Percentiles rank a stretch among this genome's conserved stretches.
Conservation (phyloP, 495 filamentous ascomycete genomes). For the Daldinia vernicosa region DNA sequence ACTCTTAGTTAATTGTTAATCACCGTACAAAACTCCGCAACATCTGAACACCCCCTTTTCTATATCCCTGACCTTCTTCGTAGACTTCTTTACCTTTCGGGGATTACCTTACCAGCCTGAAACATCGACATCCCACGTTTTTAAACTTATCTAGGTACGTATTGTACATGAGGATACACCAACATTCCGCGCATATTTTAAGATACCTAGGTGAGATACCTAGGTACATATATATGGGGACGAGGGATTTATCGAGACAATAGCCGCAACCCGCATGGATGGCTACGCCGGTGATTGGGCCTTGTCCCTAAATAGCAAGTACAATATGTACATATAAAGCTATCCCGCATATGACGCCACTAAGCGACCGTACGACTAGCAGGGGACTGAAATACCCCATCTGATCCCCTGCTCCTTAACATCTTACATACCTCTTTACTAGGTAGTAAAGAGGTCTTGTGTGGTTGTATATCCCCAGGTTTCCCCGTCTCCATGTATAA, state of each 20-base stretch:
- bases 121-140: conserved; percentile 41
- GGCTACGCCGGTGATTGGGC: conserved; percentile 36
- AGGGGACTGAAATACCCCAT: conserved; percentile 20
- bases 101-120: conserved; percentile 27
- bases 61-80: neutral
- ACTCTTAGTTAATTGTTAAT: conserved; percentile 6
- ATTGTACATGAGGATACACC: conserved; percentile 20
- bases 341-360: conserved; percentile 38
- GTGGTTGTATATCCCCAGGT: conserved; percentile 31
- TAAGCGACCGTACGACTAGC: conserved; percentile 34
- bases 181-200: conserved; percentile 17
- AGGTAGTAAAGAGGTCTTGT: conserved; percentile 21
- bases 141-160: too few relatives aligned
- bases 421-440: too few relatives aligned
- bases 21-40: neutral
- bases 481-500: conserved; percentile 35
- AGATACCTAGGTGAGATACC: too few relatives aligned
- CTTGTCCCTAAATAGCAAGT: conserved; percentile 10
- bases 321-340: conserved; percentile 14
- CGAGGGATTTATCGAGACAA: conserved; percentile 42
- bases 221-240: conserved; percentile 12
- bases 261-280: conserved; percentile 41
- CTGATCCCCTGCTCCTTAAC: conserved; percentile 7
- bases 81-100: conserved; percentile 18
- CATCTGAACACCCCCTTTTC: conserved; percentile 3